These are phyloP conservation scores for Solanum rostratum DNA, from an alignment of 257 asterid species.

Conservation along the genomic window DNA sequence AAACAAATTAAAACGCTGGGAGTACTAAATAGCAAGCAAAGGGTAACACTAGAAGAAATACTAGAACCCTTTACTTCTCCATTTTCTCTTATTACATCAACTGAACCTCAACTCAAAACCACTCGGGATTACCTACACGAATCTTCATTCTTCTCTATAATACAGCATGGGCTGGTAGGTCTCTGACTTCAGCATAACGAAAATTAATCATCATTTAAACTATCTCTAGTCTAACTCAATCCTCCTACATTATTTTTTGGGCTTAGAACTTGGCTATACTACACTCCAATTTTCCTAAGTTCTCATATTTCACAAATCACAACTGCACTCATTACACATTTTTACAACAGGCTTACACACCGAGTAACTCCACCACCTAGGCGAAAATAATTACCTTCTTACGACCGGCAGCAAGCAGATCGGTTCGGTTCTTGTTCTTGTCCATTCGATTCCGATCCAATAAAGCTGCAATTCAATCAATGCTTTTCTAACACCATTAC, in stretches of 20 bases:
- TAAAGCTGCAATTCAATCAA: slow-evolving; percentile 6
- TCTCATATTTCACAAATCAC: not conserved
- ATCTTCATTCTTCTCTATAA: not conserved
- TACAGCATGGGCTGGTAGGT: not conserved
- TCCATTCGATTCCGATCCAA: slow-evolving; percentile 55
- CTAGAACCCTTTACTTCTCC: not conserved
- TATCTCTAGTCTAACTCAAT: not conserved
- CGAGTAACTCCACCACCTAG: not conserved
- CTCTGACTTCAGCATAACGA: not conserved
- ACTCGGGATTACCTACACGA: not conserved
- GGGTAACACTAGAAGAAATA: not conserved
- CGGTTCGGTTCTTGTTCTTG: slow-evolving; percentile 73
- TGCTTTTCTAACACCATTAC: slow-evolving; percentile 26
- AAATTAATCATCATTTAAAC: not conserved
- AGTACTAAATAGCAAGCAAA: not conserved
- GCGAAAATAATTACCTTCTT: slow-evolving; percentile 41
- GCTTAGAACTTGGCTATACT: not conserved
- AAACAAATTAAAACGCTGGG: not conserved
- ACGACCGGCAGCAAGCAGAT: slow-evolving; percentile 89
- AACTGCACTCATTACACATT: not conserved
- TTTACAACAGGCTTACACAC: not conserved
- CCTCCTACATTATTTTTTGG: not conserved
- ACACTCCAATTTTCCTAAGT: not conserved
- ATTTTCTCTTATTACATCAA: not conserved
- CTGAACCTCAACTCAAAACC: not conserved